These are phyloP conservation scores for Sclerotinia sclerotiorum DNA, from an alignment of 2,329 filamentous ascomycete genomes.

Conservation along the genomic window DNA sequence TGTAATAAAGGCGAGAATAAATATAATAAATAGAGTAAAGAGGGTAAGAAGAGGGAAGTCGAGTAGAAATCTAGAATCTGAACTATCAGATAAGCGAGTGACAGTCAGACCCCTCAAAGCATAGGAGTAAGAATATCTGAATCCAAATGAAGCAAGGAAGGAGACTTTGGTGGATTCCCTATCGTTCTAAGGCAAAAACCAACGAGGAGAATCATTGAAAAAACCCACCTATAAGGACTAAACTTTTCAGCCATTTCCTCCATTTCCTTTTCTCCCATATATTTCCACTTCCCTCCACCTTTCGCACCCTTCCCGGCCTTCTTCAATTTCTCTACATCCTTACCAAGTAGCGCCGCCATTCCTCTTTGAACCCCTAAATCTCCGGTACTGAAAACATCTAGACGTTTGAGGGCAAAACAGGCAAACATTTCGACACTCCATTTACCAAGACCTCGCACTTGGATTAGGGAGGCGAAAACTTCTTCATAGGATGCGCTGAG, in stretches of 20 bases:
- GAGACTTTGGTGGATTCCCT: background rate
- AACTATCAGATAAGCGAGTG: background rate
- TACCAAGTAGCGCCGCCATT: slow-evolving; percentile 83
- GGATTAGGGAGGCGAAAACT: slow-evolving; percentile 75
- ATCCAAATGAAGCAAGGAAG: background rate
- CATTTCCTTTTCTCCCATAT: slow-evolving; percentile 96
- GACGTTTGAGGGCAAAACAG: slow-evolving; percentile 88
- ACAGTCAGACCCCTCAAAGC: background rate
- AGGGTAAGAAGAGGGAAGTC: background rate
- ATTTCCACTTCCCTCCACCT: slow-evolving; percentile 82
- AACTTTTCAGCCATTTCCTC: slow-evolving; percentile 76
- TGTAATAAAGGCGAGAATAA: background rate
- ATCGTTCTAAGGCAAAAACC: no score
- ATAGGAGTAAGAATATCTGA: background rate
- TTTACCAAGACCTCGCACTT: slow-evolving; percentile 79
- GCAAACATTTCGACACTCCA: slow-evolving; percentile 99
- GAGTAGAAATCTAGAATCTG: background rate
- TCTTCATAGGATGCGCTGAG: slow-evolving; percentile 81
- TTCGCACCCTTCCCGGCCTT: slow-evolving; percentile 55
- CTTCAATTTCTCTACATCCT: slow-evolving; percentile 82
- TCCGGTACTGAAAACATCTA: slow-evolving; percentile 90
- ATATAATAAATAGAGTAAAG: background rate
- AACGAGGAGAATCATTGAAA: background rate
- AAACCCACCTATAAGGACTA: slow-evolving; percentile 68
- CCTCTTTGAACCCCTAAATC: slow-evolving; percentile 92